These are phyloP conservation scores for Sphaerostilbella broomeana DNA, from an alignment of 2,329 filamentous ascomycete genomes.

Conservation along the genomic window DNA sequence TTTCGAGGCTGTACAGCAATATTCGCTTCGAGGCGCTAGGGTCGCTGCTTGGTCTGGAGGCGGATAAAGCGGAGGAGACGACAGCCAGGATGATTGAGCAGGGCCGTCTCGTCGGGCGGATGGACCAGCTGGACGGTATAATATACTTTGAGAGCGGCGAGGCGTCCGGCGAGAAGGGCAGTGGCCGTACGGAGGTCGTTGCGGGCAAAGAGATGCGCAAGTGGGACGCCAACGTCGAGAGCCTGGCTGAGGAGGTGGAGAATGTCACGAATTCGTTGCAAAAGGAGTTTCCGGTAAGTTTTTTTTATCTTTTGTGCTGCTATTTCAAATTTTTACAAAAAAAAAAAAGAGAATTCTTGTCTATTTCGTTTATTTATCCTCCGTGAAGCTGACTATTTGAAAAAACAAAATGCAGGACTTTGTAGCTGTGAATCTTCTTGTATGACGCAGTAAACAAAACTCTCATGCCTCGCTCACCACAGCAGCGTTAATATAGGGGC, in stretches of 20 bases:
- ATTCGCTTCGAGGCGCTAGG: conserved; percentile 72
- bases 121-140: conserved; percentile 85
- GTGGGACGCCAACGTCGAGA: conserved; percentile 87
- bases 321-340: conserved; percentile 2
- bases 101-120: conserved; percentile 75
- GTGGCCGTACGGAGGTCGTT: conserved; percentile 55
- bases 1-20: conserved; percentile 72
- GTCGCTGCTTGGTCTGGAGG: conserved; percentile 67
- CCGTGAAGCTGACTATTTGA: neutral
- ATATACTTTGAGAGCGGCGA: conserved; percentile 80
- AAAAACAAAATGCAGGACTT: conserved; percentile 38
- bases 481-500: no score
- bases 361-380: no score
- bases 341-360: no score
- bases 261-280: conserved; percentile 76
- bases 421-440: conserved; percentile 47
- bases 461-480: no score
- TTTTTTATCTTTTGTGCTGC: conserved; percentile 3
- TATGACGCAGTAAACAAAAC: conserved; percentile 16
- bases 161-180: conserved; percentile 61
- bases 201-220: conserved; percentile 67
- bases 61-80: conserved; percentile 79
- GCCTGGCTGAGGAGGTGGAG: conserved; percentile 83
- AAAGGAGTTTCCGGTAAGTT: conserved; percentile 63
- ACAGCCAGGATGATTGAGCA: conserved; percentile 96